A percentile compares a stretch with the other conserved stretches of the same genome.
phyloP scores from a whole-genome alignment of 768 basidiomycete genomes.

The Boletus edulis region DNA sequence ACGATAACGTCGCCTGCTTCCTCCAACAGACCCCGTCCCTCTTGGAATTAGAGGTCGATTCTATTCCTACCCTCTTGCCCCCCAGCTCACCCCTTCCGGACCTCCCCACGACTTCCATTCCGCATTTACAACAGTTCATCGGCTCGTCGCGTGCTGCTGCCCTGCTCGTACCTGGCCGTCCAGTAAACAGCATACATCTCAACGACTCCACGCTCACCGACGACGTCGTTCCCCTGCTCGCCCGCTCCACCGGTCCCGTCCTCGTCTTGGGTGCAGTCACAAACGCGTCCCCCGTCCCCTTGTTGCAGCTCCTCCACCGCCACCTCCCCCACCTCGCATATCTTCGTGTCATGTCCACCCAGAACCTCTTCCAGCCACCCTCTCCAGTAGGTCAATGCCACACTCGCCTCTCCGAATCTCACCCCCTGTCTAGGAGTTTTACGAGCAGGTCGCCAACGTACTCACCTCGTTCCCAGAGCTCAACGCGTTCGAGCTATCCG shows the following conservation, averaged over 20 bases:
- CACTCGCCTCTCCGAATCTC: background rate
- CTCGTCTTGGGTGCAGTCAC: slow-evolving; percentile 60
- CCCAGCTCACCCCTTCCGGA: slow-evolving; percentile 15
- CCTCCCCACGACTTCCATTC: slow-evolving; percentile 36
- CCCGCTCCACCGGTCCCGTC: slow-evolving; percentile 48
- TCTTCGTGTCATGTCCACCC: slow-evolving; percentile 62
- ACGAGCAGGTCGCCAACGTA: slow-evolving; percentile 54
- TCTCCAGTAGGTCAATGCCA: slow-evolving; percentile 38
- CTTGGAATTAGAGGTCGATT: slow-evolving; percentile 53
- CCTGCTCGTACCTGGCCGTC: slow-evolving; percentile 61
- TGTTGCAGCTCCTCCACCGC: slow-evolving; percentile 54
- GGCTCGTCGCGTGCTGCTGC: slow-evolving; percentile 58
- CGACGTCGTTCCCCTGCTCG: slow-evolving; percentile 51
- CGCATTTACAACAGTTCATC: slow-evolving; percentile 53
- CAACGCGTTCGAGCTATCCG: slow-evolving; percentile 68
- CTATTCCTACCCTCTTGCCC: slow-evolving; percentile 26
- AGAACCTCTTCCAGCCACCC: slow-evolving; percentile 47
- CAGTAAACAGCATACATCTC: slow-evolving; percentile 61
- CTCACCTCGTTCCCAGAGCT: slow-evolving; percentile 62
- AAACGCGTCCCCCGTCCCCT: slow-evolving; percentile 51
- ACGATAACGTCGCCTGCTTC: slow-evolving; percentile 56
- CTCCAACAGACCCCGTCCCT: slow-evolving; percentile 55
- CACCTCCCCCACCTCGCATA: slow-evolving; percentile 61
- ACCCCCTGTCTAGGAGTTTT: slow-evolving; percentile 50
- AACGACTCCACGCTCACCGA: slow-evolving; percentile 58